These are phyloP conservation scores for Hygrocybe coccinea DNA, from an alignment of 768 basidiomycete species.

Conservation along the genomic window DNA sequence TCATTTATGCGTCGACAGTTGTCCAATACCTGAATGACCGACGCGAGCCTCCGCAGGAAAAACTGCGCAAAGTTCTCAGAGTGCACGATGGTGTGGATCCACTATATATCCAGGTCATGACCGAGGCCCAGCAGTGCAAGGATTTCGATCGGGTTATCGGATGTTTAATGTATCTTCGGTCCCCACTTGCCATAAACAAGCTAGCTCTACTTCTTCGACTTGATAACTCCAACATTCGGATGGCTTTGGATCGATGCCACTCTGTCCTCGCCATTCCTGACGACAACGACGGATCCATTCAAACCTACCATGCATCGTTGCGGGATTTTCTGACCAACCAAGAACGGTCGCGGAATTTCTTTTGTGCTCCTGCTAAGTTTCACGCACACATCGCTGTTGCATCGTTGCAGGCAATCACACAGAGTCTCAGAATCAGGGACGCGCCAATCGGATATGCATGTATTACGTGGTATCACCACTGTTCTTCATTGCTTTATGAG, in stretches of 20 bases:
- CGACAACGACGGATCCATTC: slow-evolving; percentile 20
- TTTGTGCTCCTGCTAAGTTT: too few relatives aligned
- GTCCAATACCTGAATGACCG: slow-evolving; percentile 1
- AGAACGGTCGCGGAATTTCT: too few relatives aligned
- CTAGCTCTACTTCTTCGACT: slow-evolving; percentile 8
- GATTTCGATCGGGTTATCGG: slow-evolving; percentile 7
- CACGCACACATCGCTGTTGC: too few relatives aligned
- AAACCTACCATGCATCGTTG: slow-evolving; percentile 30
- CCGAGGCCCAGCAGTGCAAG: background rate
- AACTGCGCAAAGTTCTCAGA: slow-evolving; percentile 1
- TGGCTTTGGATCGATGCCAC: slow-evolving; percentile 5
- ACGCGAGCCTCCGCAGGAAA: background rate
- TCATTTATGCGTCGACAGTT: slow-evolving; percentile 6
- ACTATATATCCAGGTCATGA: slow-evolving; percentile 11
- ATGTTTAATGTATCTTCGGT: slow-evolving; percentile 2
- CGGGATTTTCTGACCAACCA: too few relatives aligned
- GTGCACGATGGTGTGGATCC: slow-evolving; percentile 9
- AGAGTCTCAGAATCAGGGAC: too few relatives aligned
- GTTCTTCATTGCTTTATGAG: too few relatives aligned
- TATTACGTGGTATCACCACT: too few relatives aligned
- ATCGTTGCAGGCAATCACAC: too few relatives aligned
- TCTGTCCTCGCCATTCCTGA: slow-evolving; percentile 13
- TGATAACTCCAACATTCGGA: background rate
- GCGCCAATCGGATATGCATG: too few relatives aligned
- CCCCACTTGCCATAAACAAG: background rate